Evolutionary conservation across 371 early-diverging fungal genomes (phyloP), one percentile per base, ranked within the genome.

Genomic region (Mortierella sp.): DNA sequence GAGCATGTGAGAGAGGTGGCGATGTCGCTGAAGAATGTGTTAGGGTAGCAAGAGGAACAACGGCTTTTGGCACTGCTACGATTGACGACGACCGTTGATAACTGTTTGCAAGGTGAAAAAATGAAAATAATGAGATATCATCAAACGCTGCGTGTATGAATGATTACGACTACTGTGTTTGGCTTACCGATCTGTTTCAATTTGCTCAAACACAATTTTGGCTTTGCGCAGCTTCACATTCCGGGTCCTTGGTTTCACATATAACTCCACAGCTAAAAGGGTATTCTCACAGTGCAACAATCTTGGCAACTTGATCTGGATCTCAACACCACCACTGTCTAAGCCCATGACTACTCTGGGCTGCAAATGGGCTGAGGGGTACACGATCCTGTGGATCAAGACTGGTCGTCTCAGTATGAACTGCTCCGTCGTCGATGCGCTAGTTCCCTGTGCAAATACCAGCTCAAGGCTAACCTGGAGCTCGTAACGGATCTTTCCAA

Each of bases 291-390:
- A 81, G 32, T 81, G 81, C 37, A 81, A 26, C 45, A 75, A 37
- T 22, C 76, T 52, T 0, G 81, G 81, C n/a, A 81, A 70, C 37
- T 75, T 81, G 76, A 72, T 67, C 61, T 75, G 81, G 24, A 81
- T 81, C 55, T 81, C 81, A 0, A 81, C 81, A 5, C 81, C 81
- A 16, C 81, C 81, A 57, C 81, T 76, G 63, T 81, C 83, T 55
- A 81, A 20, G 0, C 83, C 83, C 60, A 66, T 43, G 32, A 68
- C 73, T 16, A 76, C 2, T 45, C 83, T 64, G 20, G 83, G 83
- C 18, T 76, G 83, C 22, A 81, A 63, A 49, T 75, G 70, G 26
- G 70, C 62, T 14, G 83, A 81, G 5, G 83, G 83, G 60, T 81
- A 81, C 6, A 76, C 77, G 40, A 81, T 81, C 45, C 83, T 49